Conservation (phyloP, 805 yeast species). For the Wickerhamiella domercqiae region DNA sequence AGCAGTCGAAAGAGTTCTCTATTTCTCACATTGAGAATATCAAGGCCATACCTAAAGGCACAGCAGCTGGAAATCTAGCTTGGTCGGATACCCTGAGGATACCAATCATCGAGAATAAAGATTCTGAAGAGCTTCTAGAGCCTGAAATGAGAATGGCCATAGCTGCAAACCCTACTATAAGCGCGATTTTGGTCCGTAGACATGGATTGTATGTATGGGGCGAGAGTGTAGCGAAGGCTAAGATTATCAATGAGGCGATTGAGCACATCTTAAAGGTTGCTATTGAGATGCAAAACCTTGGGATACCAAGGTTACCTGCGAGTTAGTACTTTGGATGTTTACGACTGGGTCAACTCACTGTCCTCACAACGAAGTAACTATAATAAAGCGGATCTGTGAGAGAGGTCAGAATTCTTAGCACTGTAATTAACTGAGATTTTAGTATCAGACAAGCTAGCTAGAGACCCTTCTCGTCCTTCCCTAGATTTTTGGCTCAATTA, state of each 20-base stretch:
- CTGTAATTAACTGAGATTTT: no score
- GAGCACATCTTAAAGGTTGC: constrained; percentile 80
- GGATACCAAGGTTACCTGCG: no score
- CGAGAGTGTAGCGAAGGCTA: constrained; percentile 79
- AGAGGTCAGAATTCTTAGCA: no score
- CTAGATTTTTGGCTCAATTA: no score
- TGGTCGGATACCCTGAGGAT: constrained; percentile 62
- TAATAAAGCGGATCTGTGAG: no score
- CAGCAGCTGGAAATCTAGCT: constrained; percentile 51
- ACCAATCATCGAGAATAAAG: constrained; percentile 84
- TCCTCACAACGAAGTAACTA: no score
- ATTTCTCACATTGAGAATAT: constrained; percentile 80
- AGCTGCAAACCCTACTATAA: constrained; percentile 52
- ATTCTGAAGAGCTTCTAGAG: constrained; percentile 72
- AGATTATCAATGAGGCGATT: constrained; percentile 81
- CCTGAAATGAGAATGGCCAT: constrained; percentile 47
- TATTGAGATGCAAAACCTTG: constrained; percentile 60
- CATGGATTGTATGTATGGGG: constrained; percentile 99
- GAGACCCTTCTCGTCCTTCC: no score
- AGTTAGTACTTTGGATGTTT: no score
- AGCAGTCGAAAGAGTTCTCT: constrained; percentile 42
- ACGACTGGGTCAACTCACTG: no score
- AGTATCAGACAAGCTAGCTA: no score
- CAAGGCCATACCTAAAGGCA: constrained; percentile 69
- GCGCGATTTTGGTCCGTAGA: constrained; percentile 80